Percentiles rank a stretch among this genome's conserved stretches.
These are phyloP conservation scores for Ustanciosporium gigantosporum DNA, from an alignment of 1,284 basidiomycete species.

Conservation along the genomic window DNA sequence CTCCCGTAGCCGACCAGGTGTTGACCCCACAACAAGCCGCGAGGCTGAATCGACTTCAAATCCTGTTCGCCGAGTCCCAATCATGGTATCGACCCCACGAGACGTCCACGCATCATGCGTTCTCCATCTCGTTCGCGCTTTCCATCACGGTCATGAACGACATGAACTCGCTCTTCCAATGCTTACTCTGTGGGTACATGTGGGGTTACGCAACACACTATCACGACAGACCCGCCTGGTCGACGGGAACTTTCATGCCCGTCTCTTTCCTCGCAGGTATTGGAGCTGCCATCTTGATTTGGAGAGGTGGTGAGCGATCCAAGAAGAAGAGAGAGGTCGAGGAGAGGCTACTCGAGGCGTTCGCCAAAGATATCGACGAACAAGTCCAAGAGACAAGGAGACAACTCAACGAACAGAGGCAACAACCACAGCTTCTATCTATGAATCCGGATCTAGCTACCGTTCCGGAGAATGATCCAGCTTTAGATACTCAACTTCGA, in stretches of 20 bases:
- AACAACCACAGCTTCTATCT: not conserved
- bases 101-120: constrained; percentile 79
- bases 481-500: too few relatives aligned
- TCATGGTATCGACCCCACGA: constrained; percentile 81
- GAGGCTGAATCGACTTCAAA: constrained; percentile 21
- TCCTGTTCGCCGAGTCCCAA: constrained; percentile 24
- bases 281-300: constrained; percentile 73
- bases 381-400: constrained; percentile 9
- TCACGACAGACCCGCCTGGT: constrained; percentile 63
- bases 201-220: constrained; percentile 61
- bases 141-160: constrained; percentile 67
- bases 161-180: constrained; percentile 79
- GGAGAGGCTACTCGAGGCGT: constrained; percentile 66
- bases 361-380: constrained; percentile 24
- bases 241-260: constrained; percentile 72
- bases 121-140: constrained; percentile 67
- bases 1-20: constrained; percentile 11
- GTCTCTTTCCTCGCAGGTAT: constrained; percentile 78
- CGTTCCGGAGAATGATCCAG: not conserved
- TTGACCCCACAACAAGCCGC: constrained; percentile 16
- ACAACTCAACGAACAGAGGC: not conserved
- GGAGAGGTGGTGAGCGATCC: constrained; percentile 75
- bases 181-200: constrained; percentile 34
- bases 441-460: not conserved
- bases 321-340: constrained; percentile 75